Evolutionary conservation across 345 rosid species (phyloP).

Genomic region (Erysimum cheiranthoides): DNA sequence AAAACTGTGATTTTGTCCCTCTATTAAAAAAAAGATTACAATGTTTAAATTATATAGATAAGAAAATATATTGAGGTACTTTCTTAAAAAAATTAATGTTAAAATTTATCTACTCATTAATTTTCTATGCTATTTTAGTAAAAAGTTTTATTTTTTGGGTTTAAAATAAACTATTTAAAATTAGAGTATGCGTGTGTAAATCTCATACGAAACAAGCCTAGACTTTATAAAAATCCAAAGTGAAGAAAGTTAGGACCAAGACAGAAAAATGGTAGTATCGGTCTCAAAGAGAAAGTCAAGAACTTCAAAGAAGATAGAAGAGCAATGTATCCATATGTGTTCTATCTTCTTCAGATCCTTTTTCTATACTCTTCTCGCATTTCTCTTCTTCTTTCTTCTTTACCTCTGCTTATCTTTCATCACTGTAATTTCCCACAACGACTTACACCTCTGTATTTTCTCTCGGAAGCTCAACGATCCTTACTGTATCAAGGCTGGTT

Average conservation of each 20-base stretch:
- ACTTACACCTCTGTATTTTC: constrained; percentile 69
- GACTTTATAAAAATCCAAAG: background rate
- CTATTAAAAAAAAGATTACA: too few species aligned
- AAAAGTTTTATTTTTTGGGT: background rate
- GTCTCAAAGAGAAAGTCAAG: constrained; percentile 27
- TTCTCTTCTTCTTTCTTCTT: constrained; percentile 51
- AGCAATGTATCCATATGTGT: constrained; percentile 20
- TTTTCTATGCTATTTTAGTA: background rate
- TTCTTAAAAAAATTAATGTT: too few species aligned
- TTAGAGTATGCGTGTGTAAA: background rate
- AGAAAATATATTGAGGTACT: too few species aligned
- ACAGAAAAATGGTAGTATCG: constrained; percentile 20
- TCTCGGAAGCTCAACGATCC: constrained; percentile 71
- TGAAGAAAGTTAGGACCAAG: constrained; percentile 1
- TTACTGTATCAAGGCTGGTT: constrained; percentile 72
- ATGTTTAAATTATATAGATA: too few species aligned
- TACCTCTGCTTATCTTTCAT: constrained; percentile 58
- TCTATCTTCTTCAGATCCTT: constrained; percentile 23
- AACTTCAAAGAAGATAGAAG: constrained; percentile 32
- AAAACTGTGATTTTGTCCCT: too few species aligned
- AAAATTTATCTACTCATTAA: background rate
- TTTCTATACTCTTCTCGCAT: constrained; percentile 46
- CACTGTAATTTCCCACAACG: constrained; percentile 57
- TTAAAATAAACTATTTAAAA: background rate
- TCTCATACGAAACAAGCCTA: background rate